Conservation (phyloP, 371 early-diverging fungal species). For the Apophysomyces trapeziformis region DNA sequence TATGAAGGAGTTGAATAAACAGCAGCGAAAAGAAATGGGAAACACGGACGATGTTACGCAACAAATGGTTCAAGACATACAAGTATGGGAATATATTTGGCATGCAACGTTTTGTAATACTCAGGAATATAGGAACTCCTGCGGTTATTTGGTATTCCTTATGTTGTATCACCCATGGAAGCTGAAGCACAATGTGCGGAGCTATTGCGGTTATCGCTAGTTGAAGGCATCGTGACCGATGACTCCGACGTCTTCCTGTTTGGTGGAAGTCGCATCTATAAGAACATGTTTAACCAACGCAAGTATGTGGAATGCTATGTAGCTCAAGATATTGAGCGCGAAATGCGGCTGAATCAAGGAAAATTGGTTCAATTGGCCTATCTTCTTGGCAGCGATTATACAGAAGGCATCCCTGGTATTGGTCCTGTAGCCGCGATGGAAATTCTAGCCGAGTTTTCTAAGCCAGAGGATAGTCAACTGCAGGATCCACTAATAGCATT, state of each 20-base stretch:
- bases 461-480: conserved; percentile 36
- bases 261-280: conserved; percentile 90
- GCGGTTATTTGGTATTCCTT: conserved; percentile 96
- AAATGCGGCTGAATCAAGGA: conserved; percentile 71
- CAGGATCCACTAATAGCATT: conserved; percentile 53
- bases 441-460: conserved; percentile 75
- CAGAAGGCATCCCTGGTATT: conserved; percentile 91
- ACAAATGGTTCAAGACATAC: conserved; percentile 75
- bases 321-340: conserved; percentile 63
- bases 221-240: conserved; percentile 98
- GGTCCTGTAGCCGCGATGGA: conserved; percentile 97
- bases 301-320: conserved; percentile 87
- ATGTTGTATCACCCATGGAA: conserved; percentile 94
- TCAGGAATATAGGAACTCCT: conserved; percentile 60
- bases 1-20: conserved; percentile 56
- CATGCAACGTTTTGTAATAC: background rate
- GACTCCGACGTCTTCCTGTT: conserved; percentile 99
- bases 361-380: conserved; percentile 88
- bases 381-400: conserved; percentile 98
- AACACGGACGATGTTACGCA: conserved; percentile 70
- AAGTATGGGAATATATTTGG: conserved; percentile 30
- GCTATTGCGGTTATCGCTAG: conserved; percentile 67
- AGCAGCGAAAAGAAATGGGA: conserved; percentile 64
- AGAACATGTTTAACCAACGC: conserved; percentile 94
- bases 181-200: conserved; percentile 98